A percentile compares a stretch with the other conserved stretches of the same genome.
These are phyloP conservation scores for Ophiostoma ulmi DNA, from an alignment of 2,329 filamentous ascomycete species.

Conservation along the genomic window DNA sequence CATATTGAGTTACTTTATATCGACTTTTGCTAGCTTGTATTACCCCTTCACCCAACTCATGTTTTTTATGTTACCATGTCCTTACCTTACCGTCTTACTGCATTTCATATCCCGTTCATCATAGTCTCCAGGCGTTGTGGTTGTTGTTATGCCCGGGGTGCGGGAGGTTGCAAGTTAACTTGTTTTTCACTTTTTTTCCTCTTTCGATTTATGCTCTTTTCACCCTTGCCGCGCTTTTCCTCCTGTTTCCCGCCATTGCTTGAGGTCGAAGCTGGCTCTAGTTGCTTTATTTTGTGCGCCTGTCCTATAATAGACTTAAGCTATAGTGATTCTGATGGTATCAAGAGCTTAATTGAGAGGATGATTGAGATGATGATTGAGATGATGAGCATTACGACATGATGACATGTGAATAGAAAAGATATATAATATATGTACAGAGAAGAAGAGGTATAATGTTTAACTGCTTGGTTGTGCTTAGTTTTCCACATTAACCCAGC, in stretches of 20 bases:
- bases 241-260: background rate
- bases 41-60: background rate
- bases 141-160: background rate
- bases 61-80: background rate
- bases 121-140: conserved; percentile 9
- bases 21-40: background rate
- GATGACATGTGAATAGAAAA: background rate
- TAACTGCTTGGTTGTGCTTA: background rate
- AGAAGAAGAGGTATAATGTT: background rate
- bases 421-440: background rate
- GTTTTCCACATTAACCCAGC: conserved; percentile 3
- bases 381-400: background rate
- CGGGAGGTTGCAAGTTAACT: background rate
- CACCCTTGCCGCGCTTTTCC: background rate
- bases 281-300: background rate
- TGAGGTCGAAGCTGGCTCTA: background rate
- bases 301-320: background rate
- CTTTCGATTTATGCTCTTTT: background rate
- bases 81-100: background rate
- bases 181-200: background rate
- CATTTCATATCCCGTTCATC: conserved; percentile 5
- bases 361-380: background rate
- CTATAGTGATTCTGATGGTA: background rate
- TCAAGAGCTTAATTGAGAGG: background rate
- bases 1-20: background rate